Percentiles rank a stretch among this genome's conserved stretches.
Evolutionary conservation across 768 basidiomycete genomes (phyloP).

Genomic region (Phlebiopsis flavidoalba): DNA sequence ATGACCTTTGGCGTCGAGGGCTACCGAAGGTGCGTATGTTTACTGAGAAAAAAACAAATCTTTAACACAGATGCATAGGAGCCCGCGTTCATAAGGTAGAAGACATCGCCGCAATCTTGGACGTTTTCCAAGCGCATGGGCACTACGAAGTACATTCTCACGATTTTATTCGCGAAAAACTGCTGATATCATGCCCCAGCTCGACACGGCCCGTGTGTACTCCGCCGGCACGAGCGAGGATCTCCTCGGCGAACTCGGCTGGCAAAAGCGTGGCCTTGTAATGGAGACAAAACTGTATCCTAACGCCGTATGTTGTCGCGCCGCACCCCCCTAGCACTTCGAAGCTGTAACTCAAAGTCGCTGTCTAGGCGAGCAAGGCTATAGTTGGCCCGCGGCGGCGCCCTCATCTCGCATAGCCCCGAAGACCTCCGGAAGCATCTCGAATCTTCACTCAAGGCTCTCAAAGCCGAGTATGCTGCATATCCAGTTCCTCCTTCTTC

Average conservation of each 20-base stretch:
- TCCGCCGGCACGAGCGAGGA: conserved; percentile 28
- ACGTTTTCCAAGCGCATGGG: conserved; percentile 49
- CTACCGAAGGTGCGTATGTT: conserved; percentile 28
- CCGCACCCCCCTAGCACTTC: neutral
- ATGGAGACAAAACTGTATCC: conserved; percentile 55
- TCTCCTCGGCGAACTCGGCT: conserved; percentile 45
- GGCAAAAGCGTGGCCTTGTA: conserved; percentile 44
- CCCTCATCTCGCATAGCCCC: conserved; percentile 5
- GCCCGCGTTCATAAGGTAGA: conserved; percentile 45
- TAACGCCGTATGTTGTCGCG: neutral
- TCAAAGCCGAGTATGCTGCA: conserved; percentile 38
- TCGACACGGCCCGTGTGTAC: conserved; percentile 27
- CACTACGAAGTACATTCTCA: conserved; percentile 41
- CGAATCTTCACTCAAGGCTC: conserved; percentile 34
- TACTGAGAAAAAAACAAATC: neutral
- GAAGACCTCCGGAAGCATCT: conserved; percentile 14
- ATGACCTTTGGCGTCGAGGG: conserved; percentile 52
- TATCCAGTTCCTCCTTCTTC: neutral
- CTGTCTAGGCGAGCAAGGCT: neutral
- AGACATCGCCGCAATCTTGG: conserved; percentile 47
- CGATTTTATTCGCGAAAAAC: neutral
- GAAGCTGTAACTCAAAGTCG: neutral
- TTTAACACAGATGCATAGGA: conserved; percentile 8
- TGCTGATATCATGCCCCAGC: conserved; percentile 11
- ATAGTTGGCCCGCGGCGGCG: neutral